Evolutionary conservation across 768 basidiomycete species (phyloP).

Genomic region (Suillus cothurnatus): DNA sequence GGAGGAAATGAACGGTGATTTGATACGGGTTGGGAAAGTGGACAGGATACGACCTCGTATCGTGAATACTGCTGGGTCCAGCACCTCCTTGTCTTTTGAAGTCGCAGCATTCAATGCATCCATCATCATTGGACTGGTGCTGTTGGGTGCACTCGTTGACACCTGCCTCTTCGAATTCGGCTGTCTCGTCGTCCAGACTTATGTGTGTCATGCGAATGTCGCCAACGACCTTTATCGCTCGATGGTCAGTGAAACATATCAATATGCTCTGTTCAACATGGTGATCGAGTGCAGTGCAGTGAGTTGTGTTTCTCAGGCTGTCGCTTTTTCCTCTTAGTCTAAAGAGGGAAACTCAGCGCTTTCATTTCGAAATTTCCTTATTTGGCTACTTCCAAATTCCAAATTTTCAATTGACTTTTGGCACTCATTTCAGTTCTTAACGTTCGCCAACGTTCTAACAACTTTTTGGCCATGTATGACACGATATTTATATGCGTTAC

Average conservation of each 20-base stretch:
- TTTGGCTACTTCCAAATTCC: too few relatives aligned
- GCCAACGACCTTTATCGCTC: conserved; percentile 16
- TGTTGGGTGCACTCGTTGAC: conserved; percentile 23
- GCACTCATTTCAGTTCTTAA: too few relatives aligned
- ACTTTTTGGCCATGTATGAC: neutral
- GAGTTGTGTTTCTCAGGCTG: too few relatives aligned
- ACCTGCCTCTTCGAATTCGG: conserved; percentile 28
- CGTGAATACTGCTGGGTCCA: neutral
- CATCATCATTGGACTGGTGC: conserved; percentile 25
- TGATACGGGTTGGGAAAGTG: neutral
- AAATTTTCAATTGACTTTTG: too few relatives aligned
- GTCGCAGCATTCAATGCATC: neutral
- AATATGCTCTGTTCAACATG: too few relatives aligned
- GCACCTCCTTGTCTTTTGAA: neutral
- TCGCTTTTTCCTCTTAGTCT: too few relatives aligned
- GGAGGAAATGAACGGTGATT: neutral
- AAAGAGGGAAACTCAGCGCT: too few relatives aligned
- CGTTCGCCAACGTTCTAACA: neutral
- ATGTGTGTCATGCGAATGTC: conserved; percentile 27
- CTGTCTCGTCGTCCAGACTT: conserved; percentile 27
- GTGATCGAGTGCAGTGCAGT: too few relatives aligned
- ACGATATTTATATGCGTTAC: neutral
- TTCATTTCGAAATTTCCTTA: too few relatives aligned
- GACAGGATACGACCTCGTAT: neutral
- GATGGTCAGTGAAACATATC: conserved; percentile 22